A percentile compares a stretch with the other conserved stretches of the same genome.
phyloP scores from a whole-genome alignment of 345 rosid species.

The Hypericum perforatum region DNA sequence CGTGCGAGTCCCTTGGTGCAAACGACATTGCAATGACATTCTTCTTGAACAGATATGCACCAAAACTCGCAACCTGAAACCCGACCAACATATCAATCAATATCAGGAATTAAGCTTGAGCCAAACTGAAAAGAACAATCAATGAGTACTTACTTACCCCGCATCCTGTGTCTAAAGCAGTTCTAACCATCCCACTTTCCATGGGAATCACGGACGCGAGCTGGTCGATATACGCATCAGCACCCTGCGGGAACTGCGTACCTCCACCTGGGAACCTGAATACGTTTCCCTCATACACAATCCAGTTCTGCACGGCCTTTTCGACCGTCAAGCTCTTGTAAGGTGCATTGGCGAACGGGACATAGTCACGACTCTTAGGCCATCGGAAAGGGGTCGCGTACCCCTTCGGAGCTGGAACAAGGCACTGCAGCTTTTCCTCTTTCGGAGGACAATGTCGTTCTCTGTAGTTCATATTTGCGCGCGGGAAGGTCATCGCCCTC shows the following conservation, averaged over 20 bases:
- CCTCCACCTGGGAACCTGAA: conserved; percentile 28
- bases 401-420: conserved; percentile 23
- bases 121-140: background rate
- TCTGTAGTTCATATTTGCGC: conserved; percentile 23
- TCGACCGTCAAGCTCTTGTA: conserved; percentile 29
- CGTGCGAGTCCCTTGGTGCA: conserved; percentile 31
- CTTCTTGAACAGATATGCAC: conserved; percentile 25
- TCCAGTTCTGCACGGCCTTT: conserved; percentile 31
- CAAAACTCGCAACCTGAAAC: conserved; percentile 26
- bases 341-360: conserved; percentile 27
- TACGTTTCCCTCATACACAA: conserved; percentile 19
- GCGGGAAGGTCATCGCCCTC: conserved; percentile 25
- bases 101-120: background rate
- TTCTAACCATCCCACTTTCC: conserved; percentile 27
- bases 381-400: conserved; percentile 22
- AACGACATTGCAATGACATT: conserved; percentile 25
- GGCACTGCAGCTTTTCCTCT: conserved; percentile 22
- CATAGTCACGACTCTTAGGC: conserved; percentile 26
- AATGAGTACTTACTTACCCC: conserved; percentile 13
- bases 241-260: conserved; percentile 25
- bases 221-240: conserved; percentile 22
- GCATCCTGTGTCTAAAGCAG: conserved; percentile 25
- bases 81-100: conserved; percentile 2
- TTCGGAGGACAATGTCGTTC: conserved; percentile 26
- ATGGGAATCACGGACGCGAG: conserved; percentile 25